Base-by-base conservation (phyloP, 192 early-diverging fungal genomes). In the Radiomyces spectabilis region DNA sequence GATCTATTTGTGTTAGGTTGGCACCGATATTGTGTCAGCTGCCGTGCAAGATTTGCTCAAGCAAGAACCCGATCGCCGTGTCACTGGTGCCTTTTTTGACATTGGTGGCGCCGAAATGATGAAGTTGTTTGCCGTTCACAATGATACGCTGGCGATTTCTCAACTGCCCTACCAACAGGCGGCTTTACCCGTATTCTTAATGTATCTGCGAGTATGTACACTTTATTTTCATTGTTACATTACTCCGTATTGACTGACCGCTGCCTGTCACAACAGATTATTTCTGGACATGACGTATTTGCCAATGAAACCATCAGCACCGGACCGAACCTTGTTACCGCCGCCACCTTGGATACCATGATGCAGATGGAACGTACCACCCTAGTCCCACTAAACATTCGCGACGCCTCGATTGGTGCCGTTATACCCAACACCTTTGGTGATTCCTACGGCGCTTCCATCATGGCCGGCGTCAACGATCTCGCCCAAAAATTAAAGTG, bases 201-300 rank as follows among this genome's bases (percentile, higher is more conserved):
- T 45, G 53, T 55, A 55, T 43, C 31, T 55, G 26, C 34, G 32
- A 45, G 53, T 43, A 55, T 15, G 40, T n/a, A n/a, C n/a, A n/a
- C n/a, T n/a, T n/a, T n/a, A n/a, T n/a, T n/a, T n/a, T n/a, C n/a
- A n/a, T n/a, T n/a, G n/a, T n/a, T n/a, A n/a, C n/a, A n/a, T n/a
- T n/a, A n/a, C n/a, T n/a, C n/a, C n/a, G n/a, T n/a, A n/a, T n/a
- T n/a, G n/a, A n/a, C n/a, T n/a, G n/a, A n/a, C n/a, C n/a, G n/a
- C n/a, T n/a, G n/a, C n/a, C n/a, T n/a, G n/a, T n/a, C n/a, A n/a
- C n/a, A n/a, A n/a, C n/a, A n/a, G n/a, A n/a, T n/a, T n/a, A n/a
- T n/a, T n/a, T n/a, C 59, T 26, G 47, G 59, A 9, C 26, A 51
- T 21, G 32, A 33, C 34, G 32, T 61, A 3, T 45, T 41, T 42